Conservation (phyloP, 176 grass and related monocot species). For the Thinopyrum elongatum region DNA sequence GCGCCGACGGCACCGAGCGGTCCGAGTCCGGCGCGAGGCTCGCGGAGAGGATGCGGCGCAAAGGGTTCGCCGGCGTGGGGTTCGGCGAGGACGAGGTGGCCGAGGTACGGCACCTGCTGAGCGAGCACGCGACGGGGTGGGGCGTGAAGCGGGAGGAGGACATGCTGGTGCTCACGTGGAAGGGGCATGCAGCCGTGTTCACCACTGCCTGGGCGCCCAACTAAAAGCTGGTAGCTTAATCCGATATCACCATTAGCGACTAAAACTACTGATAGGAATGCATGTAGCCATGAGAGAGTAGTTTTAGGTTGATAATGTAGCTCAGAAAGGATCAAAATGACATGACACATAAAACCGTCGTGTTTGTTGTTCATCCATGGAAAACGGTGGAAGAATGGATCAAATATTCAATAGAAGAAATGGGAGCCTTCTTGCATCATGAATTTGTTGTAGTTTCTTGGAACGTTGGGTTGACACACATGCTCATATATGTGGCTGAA, state of each 20-base stretch:
- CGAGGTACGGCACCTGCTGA: conserved; percentile 72
- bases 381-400: neutral
- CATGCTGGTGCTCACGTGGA: conserved; percentile 88
- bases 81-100: conserved; percentile 56
- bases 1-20: conserved; percentile 60
- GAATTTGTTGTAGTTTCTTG: neutral
- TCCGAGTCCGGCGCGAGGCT: conserved; percentile 58
- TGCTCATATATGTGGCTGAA: neutral
- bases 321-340: neutral
- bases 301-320: conserved; percentile 14
- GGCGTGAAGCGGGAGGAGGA: conserved; percentile 85
- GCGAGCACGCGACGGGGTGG: conserved; percentile 86
- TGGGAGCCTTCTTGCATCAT: neutral
- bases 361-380: neutral
- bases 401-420: neutral
- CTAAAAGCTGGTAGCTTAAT: neutral
- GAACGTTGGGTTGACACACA: neutral
- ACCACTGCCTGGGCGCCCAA: conserved; percentile 61
- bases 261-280: conserved; percentile 13
- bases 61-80: conserved; percentile 42
- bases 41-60: conserved; percentile 66
- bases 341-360: neutral
- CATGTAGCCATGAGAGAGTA: conserved; percentile 1
- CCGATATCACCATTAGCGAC: neutral
- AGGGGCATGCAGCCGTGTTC: conserved; percentile 82